phyloP scores from a whole-genome alignment of 148 eudicot genomes.

The Gaultheria prostrata region DNA sequence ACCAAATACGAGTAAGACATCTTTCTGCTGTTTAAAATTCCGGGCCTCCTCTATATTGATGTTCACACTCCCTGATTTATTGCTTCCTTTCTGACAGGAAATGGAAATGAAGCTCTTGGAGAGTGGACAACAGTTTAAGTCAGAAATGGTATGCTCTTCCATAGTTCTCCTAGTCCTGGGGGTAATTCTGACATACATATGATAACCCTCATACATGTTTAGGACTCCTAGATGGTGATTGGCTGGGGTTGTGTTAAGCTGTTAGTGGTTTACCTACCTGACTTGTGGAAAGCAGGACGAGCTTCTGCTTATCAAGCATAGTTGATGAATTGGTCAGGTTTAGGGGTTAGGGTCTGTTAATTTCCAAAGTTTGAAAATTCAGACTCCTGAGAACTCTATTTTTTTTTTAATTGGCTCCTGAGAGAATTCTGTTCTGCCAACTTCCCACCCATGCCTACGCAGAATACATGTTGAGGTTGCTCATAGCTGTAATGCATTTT shows the following conservation, averaged over 20 bases:
- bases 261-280: not conserved
- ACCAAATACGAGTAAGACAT: slow-evolving; percentile 64
- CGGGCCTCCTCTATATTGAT: not conserved
- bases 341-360: not conserved
- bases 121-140: slow-evolving; percentile 54
- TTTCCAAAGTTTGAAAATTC: not conserved
- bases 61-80: not conserved
- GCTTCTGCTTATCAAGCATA: slow-evolving; percentile 6
- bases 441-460: not conserved
- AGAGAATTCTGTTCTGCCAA: not conserved
- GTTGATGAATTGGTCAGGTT: not conserved
- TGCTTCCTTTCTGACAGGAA: slow-evolving; percentile 48
- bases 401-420: too few relatives aligned
- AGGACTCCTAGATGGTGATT: slow-evolving; percentile 5
- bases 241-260: not conserved
- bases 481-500: not conserved
- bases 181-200: not conserved
- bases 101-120: slow-evolving; percentile 88
- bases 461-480: not conserved
- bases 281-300: slow-evolving; percentile 1
- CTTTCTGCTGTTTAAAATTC: not conserved
- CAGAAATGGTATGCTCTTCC: slow-evolving; percentile 66
- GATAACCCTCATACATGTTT: not conserved
- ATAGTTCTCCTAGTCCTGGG: not conserved
- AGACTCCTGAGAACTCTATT: not conserved